Base-by-base conservation (phyloP, 2,329 filamentous ascomycete species). In the Alternaria arbusti region DNA sequence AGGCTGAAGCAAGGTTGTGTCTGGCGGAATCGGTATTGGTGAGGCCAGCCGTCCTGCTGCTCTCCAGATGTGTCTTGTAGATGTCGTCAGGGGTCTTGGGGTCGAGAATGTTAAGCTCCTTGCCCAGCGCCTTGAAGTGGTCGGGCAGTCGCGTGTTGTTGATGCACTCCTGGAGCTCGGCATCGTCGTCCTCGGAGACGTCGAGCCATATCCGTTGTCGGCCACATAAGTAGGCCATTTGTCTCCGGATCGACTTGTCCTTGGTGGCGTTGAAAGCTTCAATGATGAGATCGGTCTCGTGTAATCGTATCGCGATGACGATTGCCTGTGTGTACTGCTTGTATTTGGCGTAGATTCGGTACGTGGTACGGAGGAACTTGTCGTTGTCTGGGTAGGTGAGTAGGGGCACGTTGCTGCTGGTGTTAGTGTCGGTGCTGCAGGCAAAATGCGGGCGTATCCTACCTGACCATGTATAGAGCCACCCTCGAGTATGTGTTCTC, bases 21-120 rank as follows among this genome's bases (percentile, higher is more conserved):
- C 94, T 88, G 28, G 95, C 94, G 10, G 96, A 99, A 78, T 99
- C 96, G 50, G 96, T 89, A 78, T 97, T 97, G 11, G 95, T 97
- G 82, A 97, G 88, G 36, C 94, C 94, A 23, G 93, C 93, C 57
- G 96, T 96, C 65, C 96, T 89, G 74, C 91, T 97, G 83, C 92
- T 98, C 82, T 99, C 96, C 6, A 99, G 87, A 81, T 99, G 96
- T 77, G 94, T 97, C 85, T 99, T 99, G 87, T 99, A 99, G 74
- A 99, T 99, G 75, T 99, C 96, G 78, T 99, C 96, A 0, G 95
- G 96, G 46, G 93, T 92, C 84, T 97, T 98, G 36, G 96, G 96
- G 67, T 99, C 96, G 45, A 98, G 85, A 56, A 99, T 95, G 81
- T 99, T 98, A 57, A 99, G 86, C 80, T 99, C 96, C 82, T 97